Conservation (phyloP, 352 stramenopile genomes). For the Peronospora farinosa region DNA sequence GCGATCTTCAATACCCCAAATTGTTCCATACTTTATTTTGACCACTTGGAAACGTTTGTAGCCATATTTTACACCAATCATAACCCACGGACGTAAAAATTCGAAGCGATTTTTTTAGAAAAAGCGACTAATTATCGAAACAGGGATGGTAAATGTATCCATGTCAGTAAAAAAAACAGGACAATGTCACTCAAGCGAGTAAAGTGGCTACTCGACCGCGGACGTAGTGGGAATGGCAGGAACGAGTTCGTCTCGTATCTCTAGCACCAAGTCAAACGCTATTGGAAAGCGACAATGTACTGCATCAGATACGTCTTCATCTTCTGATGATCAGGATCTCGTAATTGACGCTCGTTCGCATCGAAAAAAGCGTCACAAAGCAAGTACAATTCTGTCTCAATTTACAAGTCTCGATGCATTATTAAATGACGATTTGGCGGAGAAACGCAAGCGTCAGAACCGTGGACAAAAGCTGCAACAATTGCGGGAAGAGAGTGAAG, state of each 20-base stretch:
- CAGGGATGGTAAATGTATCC: not conserved
- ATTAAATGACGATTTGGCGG: constrained; percentile 48
- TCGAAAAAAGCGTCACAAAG: constrained; percentile 28
- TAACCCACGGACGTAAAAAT: not conserved
- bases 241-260: constrained; percentile 5
- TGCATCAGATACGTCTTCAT: constrained; percentile 15
- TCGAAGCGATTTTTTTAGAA: not conserved
- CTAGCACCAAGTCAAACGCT: constrained; percentile 6
- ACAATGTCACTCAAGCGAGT: not conserved
- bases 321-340: constrained; percentile 35
- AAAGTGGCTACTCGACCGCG: no score
- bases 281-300: constrained; percentile 12
- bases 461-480: constrained; percentile 49
- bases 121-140: no score
- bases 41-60: constrained; percentile 9
- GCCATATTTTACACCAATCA: constrained; percentile 1
- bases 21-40: constrained; percentile 23
- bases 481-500: constrained; percentile 48
- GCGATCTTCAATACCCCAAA: constrained; percentile 25
- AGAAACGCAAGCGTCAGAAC: constrained; percentile 53
- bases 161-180: not conserved
- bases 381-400: constrained; percentile 44
- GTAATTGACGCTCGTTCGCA: constrained; percentile 42
- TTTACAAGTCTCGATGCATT: constrained; percentile 76
- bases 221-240: constrained; percentile 7